These are phyloP conservation scores for Calonectria montana DNA, from an alignment of 2,329 filamentous ascomycete species.

Conservation along the genomic window DNA sequence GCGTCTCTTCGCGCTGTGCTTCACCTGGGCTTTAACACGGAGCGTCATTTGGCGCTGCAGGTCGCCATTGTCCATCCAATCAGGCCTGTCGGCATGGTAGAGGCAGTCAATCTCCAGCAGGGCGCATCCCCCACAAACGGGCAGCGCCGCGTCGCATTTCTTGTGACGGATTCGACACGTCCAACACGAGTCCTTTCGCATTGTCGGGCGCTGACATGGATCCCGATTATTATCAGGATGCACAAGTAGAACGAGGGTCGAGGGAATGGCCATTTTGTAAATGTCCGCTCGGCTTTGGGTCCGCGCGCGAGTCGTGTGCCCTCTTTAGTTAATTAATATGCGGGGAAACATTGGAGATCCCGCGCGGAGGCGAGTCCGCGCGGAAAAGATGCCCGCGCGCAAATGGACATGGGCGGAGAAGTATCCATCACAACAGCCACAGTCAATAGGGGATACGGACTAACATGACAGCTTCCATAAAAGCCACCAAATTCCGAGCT, in stretches of 20 bases:
- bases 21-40: conserved; percentile 39
- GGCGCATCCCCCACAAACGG: conserved; percentile 57
- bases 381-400: conserved; percentile 3
- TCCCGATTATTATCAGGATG: neutral
- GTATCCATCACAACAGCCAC: neutral
- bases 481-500: neutral
- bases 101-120: conserved; percentile 61
- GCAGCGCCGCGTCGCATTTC: conserved; percentile 60
- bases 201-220: neutral
- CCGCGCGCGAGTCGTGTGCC: neutral
- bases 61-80: conserved; percentile 57
- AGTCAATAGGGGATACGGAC: no score
- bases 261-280: neutral
- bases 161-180: conserved; percentile 66
- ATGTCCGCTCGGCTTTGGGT: neutral
- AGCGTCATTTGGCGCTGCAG: conserved; percentile 35
- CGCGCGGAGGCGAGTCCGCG: conserved; percentile 5
- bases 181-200: conserved; percentile 52
- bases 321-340: neutral
- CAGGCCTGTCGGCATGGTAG: conserved; percentile 55
- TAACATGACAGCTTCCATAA: neutral
- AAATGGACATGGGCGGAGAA: neutral
- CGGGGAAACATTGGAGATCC: neutral
- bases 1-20: conserved; percentile 36
- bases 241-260: neutral